phyloP scores from a whole-genome alignment of 495 filamentous ascomycete species.

The Penicillium lividum region DNA sequence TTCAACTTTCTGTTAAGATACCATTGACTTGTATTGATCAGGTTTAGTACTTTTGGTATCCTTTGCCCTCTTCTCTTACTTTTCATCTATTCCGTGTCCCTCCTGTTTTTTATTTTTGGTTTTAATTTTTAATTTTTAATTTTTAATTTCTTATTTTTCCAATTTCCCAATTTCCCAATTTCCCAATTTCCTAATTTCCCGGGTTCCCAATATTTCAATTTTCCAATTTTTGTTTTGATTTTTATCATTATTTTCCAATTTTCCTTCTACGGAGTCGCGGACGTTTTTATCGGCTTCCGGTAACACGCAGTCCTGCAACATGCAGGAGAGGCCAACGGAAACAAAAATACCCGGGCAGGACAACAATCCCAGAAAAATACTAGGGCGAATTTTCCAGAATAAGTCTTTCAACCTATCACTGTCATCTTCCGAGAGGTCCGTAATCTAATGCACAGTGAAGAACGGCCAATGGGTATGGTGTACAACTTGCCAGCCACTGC shows the following conservation, averaged over 20 bases:
- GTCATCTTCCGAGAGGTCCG: slow-evolving; percentile 17
- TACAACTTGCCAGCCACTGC: not conserved
- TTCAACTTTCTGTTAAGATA: not conserved
- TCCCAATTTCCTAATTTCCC: too few relatives aligned
- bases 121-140: too few relatives aligned
- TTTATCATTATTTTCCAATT: too few relatives aligned
- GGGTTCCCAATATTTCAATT: too few relatives aligned
- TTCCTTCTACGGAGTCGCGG: not conserved
- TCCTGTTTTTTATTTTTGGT: too few relatives aligned
- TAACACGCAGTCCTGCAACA: slow-evolving; percentile 25
- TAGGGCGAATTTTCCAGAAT: not conserved
- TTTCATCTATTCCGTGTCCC: not conserved
- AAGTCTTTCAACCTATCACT: not conserved
- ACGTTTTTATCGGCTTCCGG: slow-evolving; percentile 19
- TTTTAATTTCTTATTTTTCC: not conserved
- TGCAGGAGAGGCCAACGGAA: slow-evolving; percentile 12
- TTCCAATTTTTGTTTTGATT: too few relatives aligned
- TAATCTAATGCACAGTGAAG: slow-evolving; percentile 1
- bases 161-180: not conserved
- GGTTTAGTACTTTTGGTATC: not conserved
- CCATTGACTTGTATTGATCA: too few relatives aligned
- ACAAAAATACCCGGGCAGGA: slow-evolving; percentile 8
- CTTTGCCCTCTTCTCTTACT: not conserved
- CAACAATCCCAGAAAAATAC: slow-evolving; percentile 4
- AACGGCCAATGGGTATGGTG: slow-evolving; percentile 1